Conservation (phyloP, 257 asterid genomes). For the Capsicum baccatum region DNA sequence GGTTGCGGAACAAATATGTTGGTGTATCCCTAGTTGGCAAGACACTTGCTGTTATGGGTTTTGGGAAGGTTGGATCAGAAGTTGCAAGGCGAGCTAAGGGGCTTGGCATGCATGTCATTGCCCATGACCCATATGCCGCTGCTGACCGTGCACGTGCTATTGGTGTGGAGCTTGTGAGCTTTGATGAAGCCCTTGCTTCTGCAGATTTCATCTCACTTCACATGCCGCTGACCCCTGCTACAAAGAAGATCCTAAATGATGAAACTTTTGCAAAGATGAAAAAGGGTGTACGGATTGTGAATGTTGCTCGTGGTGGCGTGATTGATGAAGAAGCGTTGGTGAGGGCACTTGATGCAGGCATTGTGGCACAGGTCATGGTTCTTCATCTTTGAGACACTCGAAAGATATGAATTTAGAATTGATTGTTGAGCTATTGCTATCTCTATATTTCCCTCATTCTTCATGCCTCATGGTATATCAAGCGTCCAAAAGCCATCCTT, state of each 20-base stretch:
- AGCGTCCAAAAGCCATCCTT: background rate
- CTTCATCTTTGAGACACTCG: background rate
- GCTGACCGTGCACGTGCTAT: constrained; percentile 95
- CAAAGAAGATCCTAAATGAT: constrained; percentile 73
- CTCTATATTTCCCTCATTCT: background rate
- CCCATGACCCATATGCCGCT: constrained; percentile 93
- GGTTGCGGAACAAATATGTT: constrained; percentile 90
- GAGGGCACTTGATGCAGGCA: constrained; percentile 87
- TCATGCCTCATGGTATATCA: constrained; percentile 13
- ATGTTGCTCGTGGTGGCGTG: constrained; percentile 98
- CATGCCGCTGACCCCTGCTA: constrained; percentile 93
- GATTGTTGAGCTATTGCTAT: constrained; percentile 3
- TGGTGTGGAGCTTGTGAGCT: constrained; percentile 90
- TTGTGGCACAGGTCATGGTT: constrained; percentile 81
- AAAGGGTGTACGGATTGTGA: constrained; percentile 83
- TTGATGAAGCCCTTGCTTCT: constrained; percentile 73
- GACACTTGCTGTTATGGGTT: constrained; percentile 95
- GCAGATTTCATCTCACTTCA: constrained; percentile 93
- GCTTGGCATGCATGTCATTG: constrained; percentile 92
- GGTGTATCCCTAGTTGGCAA: constrained; percentile 98
- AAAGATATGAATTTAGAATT: background rate
- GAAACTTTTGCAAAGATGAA: constrained; percentile 93
- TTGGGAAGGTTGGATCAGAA: constrained; percentile 98
- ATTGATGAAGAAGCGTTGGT: constrained; percentile 95
- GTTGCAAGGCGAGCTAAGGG: constrained; percentile 98